Evolutionary conservation across 257 asterid genomes (phyloP).

Genomic region (Solanum lignicaule): DNA sequence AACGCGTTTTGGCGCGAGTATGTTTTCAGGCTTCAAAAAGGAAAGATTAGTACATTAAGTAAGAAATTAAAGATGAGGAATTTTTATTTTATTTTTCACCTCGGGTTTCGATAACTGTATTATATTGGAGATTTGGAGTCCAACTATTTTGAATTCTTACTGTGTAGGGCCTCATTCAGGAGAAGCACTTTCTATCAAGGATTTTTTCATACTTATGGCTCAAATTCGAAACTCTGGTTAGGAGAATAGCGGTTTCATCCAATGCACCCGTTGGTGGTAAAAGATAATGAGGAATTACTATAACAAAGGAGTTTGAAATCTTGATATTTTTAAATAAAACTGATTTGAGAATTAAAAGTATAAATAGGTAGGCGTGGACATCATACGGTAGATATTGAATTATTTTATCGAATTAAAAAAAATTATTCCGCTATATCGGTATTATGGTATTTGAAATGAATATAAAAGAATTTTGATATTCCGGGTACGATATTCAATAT

Average conservation of each 20-base stretch:
- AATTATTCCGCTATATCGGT: no score
- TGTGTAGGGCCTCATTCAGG: rapidly evolving
- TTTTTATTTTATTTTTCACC: no score
- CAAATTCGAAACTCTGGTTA: rapidly evolving
- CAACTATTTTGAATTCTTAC: no score
- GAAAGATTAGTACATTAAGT: background rate
- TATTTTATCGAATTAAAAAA: no score
- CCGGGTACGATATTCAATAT: no score
- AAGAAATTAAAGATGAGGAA: background rate
- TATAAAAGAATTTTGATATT: background rate
- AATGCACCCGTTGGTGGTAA: no score
- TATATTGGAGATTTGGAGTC: background rate
- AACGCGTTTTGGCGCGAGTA: background rate
- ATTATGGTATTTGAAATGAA: no score
- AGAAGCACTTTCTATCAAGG: no score
- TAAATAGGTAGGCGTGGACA: background rate
- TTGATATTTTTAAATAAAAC: background rate
- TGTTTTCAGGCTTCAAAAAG: background rate
- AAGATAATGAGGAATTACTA: background rate
- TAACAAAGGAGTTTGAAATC: background rate
- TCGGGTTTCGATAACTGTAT: rapidly evolving
- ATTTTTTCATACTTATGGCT: no score
- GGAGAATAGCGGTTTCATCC: rapidly evolving
- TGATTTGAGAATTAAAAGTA: background rate
- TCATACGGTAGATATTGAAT: background rate